Percentiles rank a stretch among this genome's conserved stretches.
These are phyloP conservation scores for Pseudocercospora musae DNA, from an alignment of 2,329 filamentous ascomycete genomes.

Conservation along the genomic window DNA sequence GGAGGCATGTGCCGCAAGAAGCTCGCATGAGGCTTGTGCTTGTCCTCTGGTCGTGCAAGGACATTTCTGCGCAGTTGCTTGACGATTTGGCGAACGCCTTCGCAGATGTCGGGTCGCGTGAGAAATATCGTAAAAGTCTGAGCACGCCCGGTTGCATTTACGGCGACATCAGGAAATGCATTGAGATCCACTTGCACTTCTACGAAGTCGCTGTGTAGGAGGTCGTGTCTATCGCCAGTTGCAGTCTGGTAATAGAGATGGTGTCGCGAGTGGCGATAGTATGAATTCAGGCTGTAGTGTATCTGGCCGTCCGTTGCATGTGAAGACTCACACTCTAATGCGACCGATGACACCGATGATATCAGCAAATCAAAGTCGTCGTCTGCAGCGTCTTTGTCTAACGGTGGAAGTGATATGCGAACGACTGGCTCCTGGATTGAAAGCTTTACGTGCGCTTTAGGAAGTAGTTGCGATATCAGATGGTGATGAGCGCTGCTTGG, in stretches of 20 bases:
- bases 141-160: conserved; percentile 73
- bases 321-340: conserved; percentile 91
- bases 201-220: conserved; percentile 82
- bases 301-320: conserved; percentile 80
- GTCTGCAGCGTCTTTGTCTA: conserved; percentile 57
- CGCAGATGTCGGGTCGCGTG: conserved; percentile 86
- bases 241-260: conserved; percentile 93
- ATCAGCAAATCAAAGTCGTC: conserved; percentile 95
- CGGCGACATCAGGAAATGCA: conserved; percentile 79
- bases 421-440: conserved; percentile 96
- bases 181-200: conserved; percentile 83
- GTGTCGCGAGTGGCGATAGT: conserved; percentile 79
- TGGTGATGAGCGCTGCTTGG: conserved; percentile 46
- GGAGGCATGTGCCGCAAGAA: conserved; percentile 74
- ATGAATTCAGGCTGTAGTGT: conserved; percentile 81
- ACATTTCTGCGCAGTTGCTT: conserved; percentile 73
- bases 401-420: conserved; percentile 79
- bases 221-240: conserved; percentile 75
- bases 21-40: conserved; percentile 50
- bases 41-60: conserved; percentile 50
- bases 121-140: conserved; percentile 88
- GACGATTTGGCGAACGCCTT: conserved; percentile 88
- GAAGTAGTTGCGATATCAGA: conserved; percentile 83
- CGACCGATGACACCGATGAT: conserved; percentile 89
- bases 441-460: conserved; percentile 91